Conservation (phyloP, 495 filamentous ascomycete species). For the Aspergillus campestris region DNA sequence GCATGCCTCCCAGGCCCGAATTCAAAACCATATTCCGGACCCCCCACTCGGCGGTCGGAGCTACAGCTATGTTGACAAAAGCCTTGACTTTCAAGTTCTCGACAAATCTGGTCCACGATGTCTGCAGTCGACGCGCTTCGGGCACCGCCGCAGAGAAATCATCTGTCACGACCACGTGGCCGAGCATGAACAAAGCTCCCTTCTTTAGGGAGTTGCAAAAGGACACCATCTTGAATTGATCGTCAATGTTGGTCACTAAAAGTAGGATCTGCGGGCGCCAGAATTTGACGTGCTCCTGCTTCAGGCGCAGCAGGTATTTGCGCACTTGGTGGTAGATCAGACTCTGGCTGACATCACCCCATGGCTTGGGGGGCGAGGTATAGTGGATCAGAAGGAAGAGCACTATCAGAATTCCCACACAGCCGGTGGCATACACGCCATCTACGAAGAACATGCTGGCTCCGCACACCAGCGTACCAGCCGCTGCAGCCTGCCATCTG, state of each 20-base stretch:
- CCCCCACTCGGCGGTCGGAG: constrained; percentile 79
- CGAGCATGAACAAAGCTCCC: constrained; percentile 74
- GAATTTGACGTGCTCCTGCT: constrained; percentile 86
- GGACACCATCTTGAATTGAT: constrained; percentile 72
- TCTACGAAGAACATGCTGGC: constrained; percentile 87
- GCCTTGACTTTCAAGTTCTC: constrained; percentile 84
- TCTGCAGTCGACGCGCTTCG: constrained; percentile 74
- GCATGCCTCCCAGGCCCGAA: constrained; percentile 80
- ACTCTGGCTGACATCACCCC: constrained; percentile 85
- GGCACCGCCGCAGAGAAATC: constrained; percentile 72
- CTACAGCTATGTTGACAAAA: constrained; percentile 77
- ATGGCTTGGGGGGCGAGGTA: constrained; percentile 72
- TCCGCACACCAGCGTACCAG: constrained; percentile 64
- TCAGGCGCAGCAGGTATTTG: constrained; percentile 75
- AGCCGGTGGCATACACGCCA: constrained; percentile 68
- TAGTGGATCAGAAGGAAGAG: constrained; percentile 84
- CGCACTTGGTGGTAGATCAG: constrained; percentile 88
- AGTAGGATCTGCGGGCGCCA: constrained; percentile 83
- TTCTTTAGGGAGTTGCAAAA: constrained; percentile 92
- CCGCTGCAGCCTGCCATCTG: constrained; percentile 72
- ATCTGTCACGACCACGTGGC: constrained; percentile 77
- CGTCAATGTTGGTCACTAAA: constrained; percentile 72
- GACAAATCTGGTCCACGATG: constrained; percentile 76
- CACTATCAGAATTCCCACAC: constrained; percentile 62
- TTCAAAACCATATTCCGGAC: constrained; percentile 73